Evolutionary conservation across 2,329 filamentous ascomycete genomes (phyloP), one percentile per base, ranked within the genome.

Genomic region (Dactylellina leptospora): DNA sequence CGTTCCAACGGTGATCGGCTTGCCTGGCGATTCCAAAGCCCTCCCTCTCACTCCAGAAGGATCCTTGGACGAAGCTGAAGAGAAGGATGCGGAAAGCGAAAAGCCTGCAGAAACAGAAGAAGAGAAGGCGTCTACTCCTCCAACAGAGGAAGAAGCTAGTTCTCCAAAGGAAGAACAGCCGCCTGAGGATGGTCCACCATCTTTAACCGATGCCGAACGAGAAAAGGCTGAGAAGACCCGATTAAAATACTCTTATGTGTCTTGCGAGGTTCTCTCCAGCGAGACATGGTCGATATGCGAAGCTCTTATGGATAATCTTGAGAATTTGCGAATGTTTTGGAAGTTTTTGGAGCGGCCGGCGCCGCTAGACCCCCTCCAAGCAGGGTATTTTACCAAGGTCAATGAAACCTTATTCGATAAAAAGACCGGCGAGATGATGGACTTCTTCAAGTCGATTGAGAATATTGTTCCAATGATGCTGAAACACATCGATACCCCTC

Each of bases 201-300:
- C 71, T 74, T 76, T 77, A 42, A 79, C 79, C 64, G 83, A 83
- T 33, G 80, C 81, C 62, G 85, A 85, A 8, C 84, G 86, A 74
- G 92, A 93, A 73, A 93, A 93, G 80, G 85, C 86, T 72, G 95
- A 97, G 81, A 96, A 95, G 82, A 90, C 90, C 82, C 89, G 93
- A 75, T 90, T 96, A 80, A 92, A 93, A 79, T 96, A 96, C 80
- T 93, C 95, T 33, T 97, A 93, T 78, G 88, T 97, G 45, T 88
- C 95, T 0, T 95, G 91, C 78, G 95, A 99, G 81, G 88, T 99
- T 74, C 84, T 99, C 42, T 93, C 93, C 1, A 96, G 92, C 9
- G 95, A 97, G 79, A 95, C 93, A 64, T 97, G 93, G 93, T 96
- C 93, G 71, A 96, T 99, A 78, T 90, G 92, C 74, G 95, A 97